A percentile compares a stretch with the other conserved stretches of the same genome.
These are phyloP conservation scores for Microbotryomycetes sp. DNA, from an alignment of 1,284 basidiomycete genomes.

Conservation along the genomic window DNA sequence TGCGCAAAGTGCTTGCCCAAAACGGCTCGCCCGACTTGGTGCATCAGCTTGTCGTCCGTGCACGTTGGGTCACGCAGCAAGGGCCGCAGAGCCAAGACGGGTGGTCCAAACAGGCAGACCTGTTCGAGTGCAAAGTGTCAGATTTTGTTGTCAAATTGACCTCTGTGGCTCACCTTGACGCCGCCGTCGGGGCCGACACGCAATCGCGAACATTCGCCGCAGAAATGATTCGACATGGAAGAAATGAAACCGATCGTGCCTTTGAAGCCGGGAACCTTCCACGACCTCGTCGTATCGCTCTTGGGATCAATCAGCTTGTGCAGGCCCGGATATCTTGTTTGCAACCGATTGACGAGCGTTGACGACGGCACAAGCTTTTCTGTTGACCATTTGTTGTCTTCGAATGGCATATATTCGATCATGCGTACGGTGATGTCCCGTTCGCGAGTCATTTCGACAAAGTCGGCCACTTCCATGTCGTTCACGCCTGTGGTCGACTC, in stretches of 20 bases:
- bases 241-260: conserved; percentile 82
- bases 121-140: conserved; percentile 38
- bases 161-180: conserved; percentile 74
- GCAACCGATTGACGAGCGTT: conserved; percentile 53
- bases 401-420: conserved; percentile 91
- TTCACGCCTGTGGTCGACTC: conserved; percentile 74
- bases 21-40: conserved; percentile 60
- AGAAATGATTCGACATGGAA: conserved; percentile 89
- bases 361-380: conserved; percentile 69
- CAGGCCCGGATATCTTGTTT: conserved; percentile 33
- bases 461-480: conserved; percentile 66
- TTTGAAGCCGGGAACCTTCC: conserved; percentile 60
- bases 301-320: conserved; percentile 51
- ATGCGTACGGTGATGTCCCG: conserved; percentile 65
- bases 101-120: conserved; percentile 80
- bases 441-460: conserved; percentile 64
- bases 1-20: conserved; percentile 73
- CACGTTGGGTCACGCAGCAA: conserved; percentile 51
- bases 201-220: conserved; percentile 72
- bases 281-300: conserved; percentile 74
- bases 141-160: too few species aligned
- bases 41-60: conserved; percentile 56
- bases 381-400: conserved; percentile 78
- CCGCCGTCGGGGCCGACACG: conserved; percentile 80
- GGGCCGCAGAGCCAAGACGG: conserved; percentile 73